A percentile compares a stretch with the other conserved stretches of the same genome.
Conservation (phyloP, 306 rosid genomes). For the cucumber (Cucumis sativus) region DNA sequence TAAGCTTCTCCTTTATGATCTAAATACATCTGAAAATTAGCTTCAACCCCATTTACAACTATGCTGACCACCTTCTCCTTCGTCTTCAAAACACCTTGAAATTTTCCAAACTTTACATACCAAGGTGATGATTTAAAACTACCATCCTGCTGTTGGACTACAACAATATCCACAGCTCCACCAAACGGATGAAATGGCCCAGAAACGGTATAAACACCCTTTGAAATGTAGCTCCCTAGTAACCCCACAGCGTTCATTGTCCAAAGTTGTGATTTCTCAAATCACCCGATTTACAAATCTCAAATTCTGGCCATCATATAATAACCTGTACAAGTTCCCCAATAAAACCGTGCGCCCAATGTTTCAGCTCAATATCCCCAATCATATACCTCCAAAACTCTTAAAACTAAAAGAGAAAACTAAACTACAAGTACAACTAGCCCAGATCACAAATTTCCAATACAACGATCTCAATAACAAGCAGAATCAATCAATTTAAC, state of each 20-base stretch:
- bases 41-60: constrained; percentile 54
- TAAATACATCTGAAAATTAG: constrained; percentile 61
- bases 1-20: constrained; percentile 77
- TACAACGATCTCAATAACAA: neutral
- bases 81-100: constrained; percentile 79
- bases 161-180: constrained; percentile 91
- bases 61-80: constrained; percentile 57
- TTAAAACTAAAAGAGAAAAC: neutral
- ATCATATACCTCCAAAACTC: neutral
- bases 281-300: constrained; percentile 11
- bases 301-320: neutral
- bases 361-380: neutral
- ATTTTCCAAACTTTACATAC: constrained; percentile 85
- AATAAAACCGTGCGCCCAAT: neutral
- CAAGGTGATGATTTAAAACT: constrained; percentile 83
- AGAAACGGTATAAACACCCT: constrained; percentile 65
- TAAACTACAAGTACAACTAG: neutral
- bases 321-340: neutral
- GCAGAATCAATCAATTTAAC: neutral
- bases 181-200: constrained; percentile 91
- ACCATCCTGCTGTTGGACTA: constrained; percentile 74
- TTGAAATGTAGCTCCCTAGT: constrained; percentile 53
- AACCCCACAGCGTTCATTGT: constrained; percentile 85
- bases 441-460: neutral
- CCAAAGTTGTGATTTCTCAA: constrained; percentile 2